Evolutionary conservation across 2,329 filamentous ascomycete genomes (phyloP).

Genomic region (Colletotrichum sublineola): DNA sequence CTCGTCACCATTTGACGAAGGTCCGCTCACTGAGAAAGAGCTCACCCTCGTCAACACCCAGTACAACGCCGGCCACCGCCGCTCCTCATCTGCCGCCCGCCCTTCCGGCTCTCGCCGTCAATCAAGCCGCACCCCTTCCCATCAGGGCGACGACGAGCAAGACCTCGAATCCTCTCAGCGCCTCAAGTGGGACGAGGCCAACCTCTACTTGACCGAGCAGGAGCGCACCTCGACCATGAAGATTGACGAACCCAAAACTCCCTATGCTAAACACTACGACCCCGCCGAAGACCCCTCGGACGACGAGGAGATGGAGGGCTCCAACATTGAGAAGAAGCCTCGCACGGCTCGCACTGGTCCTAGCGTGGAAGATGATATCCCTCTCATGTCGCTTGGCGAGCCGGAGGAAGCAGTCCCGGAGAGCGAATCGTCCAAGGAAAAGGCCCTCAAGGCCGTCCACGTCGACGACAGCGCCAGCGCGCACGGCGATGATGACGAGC

Average conservation of each 20-base stretch:
- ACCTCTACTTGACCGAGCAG: constrained; percentile 96
- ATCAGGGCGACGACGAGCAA: constrained; percentile 59
- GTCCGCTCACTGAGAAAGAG: constrained; percentile 81
- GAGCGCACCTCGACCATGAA: constrained; percentile 98
- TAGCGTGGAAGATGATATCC: constrained; percentile 78
- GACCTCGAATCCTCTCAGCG: constrained; percentile 75
- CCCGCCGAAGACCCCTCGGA: constrained; percentile 89
- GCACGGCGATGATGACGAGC: constrained; percentile 68
- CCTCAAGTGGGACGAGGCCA: constrained; percentile 98
- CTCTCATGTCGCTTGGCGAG: constrained; percentile 91
- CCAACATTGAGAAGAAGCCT: constrained; percentile 59
- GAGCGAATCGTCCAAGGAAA: constrained; percentile 51
- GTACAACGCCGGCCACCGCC: constrained; percentile 89
- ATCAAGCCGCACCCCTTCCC: constrained; percentile 66
- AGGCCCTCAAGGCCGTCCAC: constrained; percentile 68
- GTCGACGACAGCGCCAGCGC: constrained; percentile 73
- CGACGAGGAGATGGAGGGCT: constrained; percentile 75
- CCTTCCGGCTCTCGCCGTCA: constrained; percentile 77
- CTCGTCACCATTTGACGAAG: constrained; percentile 63
- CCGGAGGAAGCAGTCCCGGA: constrained; percentile 81
- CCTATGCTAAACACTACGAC: constrained; percentile 93
- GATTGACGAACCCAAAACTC: constrained; percentile 98
- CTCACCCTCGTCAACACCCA: constrained; percentile 94
- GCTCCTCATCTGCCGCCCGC: constrained; percentile 81
- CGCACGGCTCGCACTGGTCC: constrained; percentile 44